Conservation (phyloP, 2,329 filamentous ascomycete species). For the Teratosphaeriaceae sp. region DNA sequence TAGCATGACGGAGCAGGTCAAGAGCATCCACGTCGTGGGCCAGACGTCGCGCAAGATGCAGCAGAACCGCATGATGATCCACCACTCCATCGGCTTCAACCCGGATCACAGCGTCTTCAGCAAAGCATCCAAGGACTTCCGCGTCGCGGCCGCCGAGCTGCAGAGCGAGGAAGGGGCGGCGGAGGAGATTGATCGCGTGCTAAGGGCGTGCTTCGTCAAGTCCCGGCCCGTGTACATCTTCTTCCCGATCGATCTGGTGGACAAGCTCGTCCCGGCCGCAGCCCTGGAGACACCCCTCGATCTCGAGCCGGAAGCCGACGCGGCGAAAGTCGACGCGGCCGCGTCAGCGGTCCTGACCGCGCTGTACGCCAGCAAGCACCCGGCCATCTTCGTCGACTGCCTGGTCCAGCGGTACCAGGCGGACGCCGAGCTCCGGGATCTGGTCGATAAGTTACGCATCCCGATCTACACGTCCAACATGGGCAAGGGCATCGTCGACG, state of each 20-base stretch:
- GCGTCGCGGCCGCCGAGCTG: slow-evolving; percentile 35
- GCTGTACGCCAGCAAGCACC: slow-evolving; percentile 30
- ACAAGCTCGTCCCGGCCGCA: slow-evolving; percentile 30
- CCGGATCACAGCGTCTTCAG: slow-evolving; percentile 39
- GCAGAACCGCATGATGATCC: slow-evolving; percentile 38
- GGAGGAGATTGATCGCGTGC: slow-evolving; percentile 38
- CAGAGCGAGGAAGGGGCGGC: slow-evolving; percentile 35
- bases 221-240: slow-evolving; percentile 40
- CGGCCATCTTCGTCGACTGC: slow-evolving; percentile 34
- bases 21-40: slow-evolving; percentile 41
- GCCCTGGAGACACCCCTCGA: slow-evolving; percentile 34
- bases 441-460: slow-evolving; percentile 30
- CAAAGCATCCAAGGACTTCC: slow-evolving; percentile 31
- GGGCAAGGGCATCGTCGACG: slow-evolving; percentile 39
- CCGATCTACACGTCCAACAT: slow-evolving; percentile 36
- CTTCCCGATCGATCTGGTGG: slow-evolving; percentile 35
- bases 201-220: slow-evolving; percentile 37
- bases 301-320: slow-evolving; percentile 23
- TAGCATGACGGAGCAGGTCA: slow-evolving; percentile 37
- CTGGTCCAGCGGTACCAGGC: slow-evolving; percentile 34
- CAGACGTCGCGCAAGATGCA: slow-evolving; percentile 39
- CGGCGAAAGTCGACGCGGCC: slow-evolving; percentile 24
- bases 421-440: slow-evolving; percentile 24
- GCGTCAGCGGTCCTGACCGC: slow-evolving; percentile 29
- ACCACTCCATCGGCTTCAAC: slow-evolving; percentile 37